These are phyloP conservation scores for Coemansia sp. DNA, from an alignment of 192 early-diverging fungal species.

Conservation along the genomic window DNA sequence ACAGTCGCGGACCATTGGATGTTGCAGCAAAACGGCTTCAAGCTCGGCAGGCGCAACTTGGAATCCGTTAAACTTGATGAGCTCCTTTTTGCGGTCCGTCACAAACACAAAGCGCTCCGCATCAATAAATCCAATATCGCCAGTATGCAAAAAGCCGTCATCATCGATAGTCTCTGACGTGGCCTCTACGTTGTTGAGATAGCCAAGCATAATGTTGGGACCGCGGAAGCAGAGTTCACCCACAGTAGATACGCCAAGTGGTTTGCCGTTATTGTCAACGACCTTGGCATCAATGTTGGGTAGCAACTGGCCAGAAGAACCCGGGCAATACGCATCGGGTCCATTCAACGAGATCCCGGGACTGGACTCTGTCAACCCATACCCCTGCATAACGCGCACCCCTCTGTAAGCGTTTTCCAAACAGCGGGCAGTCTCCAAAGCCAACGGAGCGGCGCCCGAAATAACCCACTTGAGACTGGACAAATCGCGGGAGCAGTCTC, in stretches of 20 bases:
- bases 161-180: constrained; percentile 64
- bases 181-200: constrained; percentile 74
- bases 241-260: constrained; percentile 56
- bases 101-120: constrained; percentile 61
- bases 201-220: constrained; percentile 82
- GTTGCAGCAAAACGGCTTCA: constrained; percentile 67
- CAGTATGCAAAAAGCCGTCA: constrained; percentile 79
- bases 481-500: constrained; percentile 67
- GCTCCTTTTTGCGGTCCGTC: constrained; percentile 78
- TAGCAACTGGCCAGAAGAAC: constrained; percentile 69
- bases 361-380: constrained; percentile 64
- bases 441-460: constrained; percentile 78
- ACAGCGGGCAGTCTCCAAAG: constrained; percentile 57
- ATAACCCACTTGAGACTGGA: constrained; percentile 61
- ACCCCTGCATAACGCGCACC: constrained; percentile 53
- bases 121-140: constrained; percentile 74
- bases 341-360: constrained; percentile 28
- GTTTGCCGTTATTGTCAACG: constrained; percentile 67
- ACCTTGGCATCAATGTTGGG: constrained; percentile 72
- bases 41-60: constrained; percentile 85
- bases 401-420: constrained; percentile 43
- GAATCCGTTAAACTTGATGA: constrained; percentile 86
- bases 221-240: constrained; percentile 88
- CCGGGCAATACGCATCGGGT: constrained; percentile 29
- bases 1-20: constrained; percentile 66